Conservation (phyloP, 129 eudicot species). For the Solidago caesia region DNA sequence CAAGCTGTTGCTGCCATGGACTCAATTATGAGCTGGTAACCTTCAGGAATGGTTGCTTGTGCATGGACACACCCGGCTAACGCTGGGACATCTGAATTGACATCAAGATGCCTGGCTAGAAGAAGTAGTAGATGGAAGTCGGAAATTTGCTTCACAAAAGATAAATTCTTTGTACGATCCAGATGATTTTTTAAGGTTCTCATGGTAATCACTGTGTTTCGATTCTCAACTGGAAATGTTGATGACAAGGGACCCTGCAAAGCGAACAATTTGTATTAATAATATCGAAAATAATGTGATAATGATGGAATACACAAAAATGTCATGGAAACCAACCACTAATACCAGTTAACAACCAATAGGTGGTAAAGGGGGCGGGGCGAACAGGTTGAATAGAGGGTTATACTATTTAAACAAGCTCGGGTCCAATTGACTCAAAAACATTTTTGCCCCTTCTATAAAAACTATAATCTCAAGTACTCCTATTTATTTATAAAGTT, state of each 20-base stretch:
- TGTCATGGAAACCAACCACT: too few relatives aligned
- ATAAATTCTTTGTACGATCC: constrained; percentile 59
- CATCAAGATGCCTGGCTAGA: constrained; percentile 66
- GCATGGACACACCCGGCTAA: constrained; percentile 69
- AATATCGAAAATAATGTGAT: neutral
- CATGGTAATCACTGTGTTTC: constrained; percentile 51
- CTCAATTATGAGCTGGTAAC: constrained; percentile 84
- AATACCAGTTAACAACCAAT: too few relatives aligned
- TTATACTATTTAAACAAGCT: too few relatives aligned
- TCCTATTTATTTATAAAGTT: too few relatives aligned
- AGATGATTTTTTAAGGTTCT: constrained; percentile 74
- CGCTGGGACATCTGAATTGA: constrained; percentile 85
- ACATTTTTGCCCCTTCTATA: too few relatives aligned
- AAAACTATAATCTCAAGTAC: too few relatives aligned
- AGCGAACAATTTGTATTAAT: neutral
- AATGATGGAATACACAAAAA: neutral
- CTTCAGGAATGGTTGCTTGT: constrained; percentile 72
- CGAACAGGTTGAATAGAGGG: too few relatives aligned
- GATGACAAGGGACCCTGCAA: constrained; percentile 92
- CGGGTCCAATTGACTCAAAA: too few relatives aligned
- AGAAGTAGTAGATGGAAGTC: constrained; percentile 87
- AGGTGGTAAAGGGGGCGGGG: too few relatives aligned
- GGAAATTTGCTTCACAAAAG: constrained; percentile 83
- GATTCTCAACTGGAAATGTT: constrained; percentile 84
- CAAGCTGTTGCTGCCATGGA: constrained; percentile 77